Evolutionary conservation across 2,329 filamentous ascomycete species (phyloP).

Genomic region (Hypoxylon sp.): DNA sequence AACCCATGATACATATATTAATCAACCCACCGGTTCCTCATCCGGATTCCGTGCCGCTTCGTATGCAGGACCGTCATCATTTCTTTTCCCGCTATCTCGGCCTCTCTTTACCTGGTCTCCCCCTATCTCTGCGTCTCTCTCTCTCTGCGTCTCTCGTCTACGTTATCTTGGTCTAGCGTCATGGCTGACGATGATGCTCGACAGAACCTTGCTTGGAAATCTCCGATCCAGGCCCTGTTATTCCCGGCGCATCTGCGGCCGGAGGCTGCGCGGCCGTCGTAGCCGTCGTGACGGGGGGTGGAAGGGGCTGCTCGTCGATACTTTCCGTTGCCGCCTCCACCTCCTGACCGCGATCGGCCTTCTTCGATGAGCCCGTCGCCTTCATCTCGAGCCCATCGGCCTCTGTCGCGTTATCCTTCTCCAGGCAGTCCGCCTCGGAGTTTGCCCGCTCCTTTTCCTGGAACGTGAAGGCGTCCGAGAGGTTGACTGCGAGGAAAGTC

Average conservation of each 20-base stretch:
- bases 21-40: slow-evolving; percentile 35
- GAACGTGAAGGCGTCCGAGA: slow-evolving; percentile 69
- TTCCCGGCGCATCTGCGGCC: slow-evolving; percentile 32
- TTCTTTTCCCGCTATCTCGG: background rate
- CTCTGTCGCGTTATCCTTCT: slow-evolving; percentile 53
- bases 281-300: slow-evolving; percentile 28
- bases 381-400: slow-evolving; percentile 41
- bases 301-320: slow-evolving; percentile 29
- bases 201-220: slow-evolving; percentile 21
- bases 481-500: slow-evolving; percentile 70
- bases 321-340: slow-evolving; percentile 9
- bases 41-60: slow-evolving; percentile 33
- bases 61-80: slow-evolving; percentile 33
- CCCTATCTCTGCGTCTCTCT: too few species aligned
- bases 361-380: slow-evolving; percentile 19
- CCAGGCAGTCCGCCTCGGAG: slow-evolving; percentile 56
- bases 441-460: slow-evolving; percentile 63
- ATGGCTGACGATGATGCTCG: slow-evolving; percentile 27
- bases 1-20: slow-evolving; percentile 7
- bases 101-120: too few species aligned
- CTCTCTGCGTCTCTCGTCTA: too few species aligned
- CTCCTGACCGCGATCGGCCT: slow-evolving; percentile 30
- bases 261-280: slow-evolving; percentile 37
- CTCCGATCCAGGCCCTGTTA: slow-evolving; percentile 27
- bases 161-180: slow-evolving; percentile 21